Conservation (phyloP, 345 rosid genomes). For the Pistacia integerrima region DNA sequence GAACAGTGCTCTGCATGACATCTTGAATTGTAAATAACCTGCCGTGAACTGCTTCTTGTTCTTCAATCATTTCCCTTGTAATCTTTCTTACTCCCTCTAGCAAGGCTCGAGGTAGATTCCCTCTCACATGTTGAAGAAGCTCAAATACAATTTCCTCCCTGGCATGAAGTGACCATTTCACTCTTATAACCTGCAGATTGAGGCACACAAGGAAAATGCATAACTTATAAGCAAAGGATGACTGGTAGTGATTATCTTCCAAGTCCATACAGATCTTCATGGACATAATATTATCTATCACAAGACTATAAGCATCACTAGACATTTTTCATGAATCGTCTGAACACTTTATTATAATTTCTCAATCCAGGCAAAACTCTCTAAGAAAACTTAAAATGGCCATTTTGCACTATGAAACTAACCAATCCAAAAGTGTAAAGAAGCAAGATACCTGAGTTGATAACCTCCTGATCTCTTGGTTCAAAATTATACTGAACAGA, state of each 20-base stretch:
- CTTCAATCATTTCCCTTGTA: conserved; percentile 60
- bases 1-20: conserved; percentile 39
- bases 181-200: conserved; percentile 54
- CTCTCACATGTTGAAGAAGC: conserved; percentile 62
- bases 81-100: conserved; percentile 47
- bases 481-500: conserved; percentile 49
- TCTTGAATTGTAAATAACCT: conserved; percentile 66
- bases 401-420: no score
- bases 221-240: background rate
- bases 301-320: background rate
- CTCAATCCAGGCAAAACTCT: no score
- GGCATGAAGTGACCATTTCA: conserved; percentile 75
- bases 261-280: no score
- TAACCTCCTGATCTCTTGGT: conserved; percentile 67
- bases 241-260: no score
- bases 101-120: conserved; percentile 40
- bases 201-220: background rate
- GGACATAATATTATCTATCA: background rate
- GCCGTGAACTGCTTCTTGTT: conserved; percentile 65
- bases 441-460: conserved; percentile 50
- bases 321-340: background rate
- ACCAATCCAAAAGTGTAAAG: background rate
- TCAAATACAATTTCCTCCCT: conserved; percentile 69
- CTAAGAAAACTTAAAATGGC: no score
- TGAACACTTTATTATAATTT: background rate